phyloP scores from a whole-genome alignment of 2,329 filamentous ascomycete species.

The Ceratocystis lukuohia region DNA sequence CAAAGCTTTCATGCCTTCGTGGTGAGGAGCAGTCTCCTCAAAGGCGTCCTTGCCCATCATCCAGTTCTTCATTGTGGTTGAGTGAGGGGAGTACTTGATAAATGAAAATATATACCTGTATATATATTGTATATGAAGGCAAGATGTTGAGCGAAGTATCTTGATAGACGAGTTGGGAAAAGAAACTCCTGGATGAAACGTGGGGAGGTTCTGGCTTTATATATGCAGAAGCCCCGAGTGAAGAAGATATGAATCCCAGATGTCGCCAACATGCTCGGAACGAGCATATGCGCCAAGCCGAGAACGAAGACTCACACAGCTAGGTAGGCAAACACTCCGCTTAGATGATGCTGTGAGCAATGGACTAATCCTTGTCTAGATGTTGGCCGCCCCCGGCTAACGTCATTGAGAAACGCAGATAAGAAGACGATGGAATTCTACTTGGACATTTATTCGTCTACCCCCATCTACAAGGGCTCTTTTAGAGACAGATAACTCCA shows the following conservation, averaged over 20 bases:
- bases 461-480: not conserved
- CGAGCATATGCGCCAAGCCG: too few species aligned
- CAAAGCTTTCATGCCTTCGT: constrained; percentile 45
- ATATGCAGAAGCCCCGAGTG: not conserved
- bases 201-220: not conserved
- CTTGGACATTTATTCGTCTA: not conserved
- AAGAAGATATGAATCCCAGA: not conserved
- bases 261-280: too few species aligned
- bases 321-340: too few species aligned
- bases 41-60: constrained; percentile 33
- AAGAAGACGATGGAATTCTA: not conserved
- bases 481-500: too few species aligned
- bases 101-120: too few species aligned
- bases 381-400: not conserved
- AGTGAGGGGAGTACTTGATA: not conserved
- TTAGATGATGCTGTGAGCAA: too few species aligned
- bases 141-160: too few species aligned
- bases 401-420: not conserved
- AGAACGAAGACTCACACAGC: too few species aligned
- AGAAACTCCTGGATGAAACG: too few species aligned
- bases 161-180: too few species aligned
- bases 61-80: constrained; percentile 24
- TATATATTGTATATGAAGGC: too few species aligned
- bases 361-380: too few species aligned
- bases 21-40: constrained; percentile 39